Base-by-base conservation (phyloP, 2,329 filamentous ascomycete species). In the Purpureocillium lavendulum region DNA sequence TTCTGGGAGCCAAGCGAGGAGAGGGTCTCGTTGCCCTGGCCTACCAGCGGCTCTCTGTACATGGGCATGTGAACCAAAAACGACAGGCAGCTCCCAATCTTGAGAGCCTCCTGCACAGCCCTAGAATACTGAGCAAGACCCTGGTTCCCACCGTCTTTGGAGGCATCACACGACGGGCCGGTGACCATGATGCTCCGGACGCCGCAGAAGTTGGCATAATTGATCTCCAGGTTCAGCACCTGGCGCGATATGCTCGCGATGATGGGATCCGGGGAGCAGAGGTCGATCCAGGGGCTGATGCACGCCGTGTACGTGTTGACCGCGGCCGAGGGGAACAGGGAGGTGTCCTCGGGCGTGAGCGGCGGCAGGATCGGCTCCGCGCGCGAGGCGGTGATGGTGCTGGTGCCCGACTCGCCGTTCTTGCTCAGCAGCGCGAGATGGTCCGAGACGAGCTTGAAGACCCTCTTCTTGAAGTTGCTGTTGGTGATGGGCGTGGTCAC, bases 201-300 rank as follows among this genome's bases (percentile, higher is more conserved):
- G 29, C 94, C 94, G 55, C 88, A 96, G 64, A 97, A 98, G 46
- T 87, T 89, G 47, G 94, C 92, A 64, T 96, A 98, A 36, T 87
- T 85, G 35, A 97, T 75, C 59, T 98, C 92, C 30, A 95, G 73
- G 57, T 88, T 88, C 46, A 98, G 70, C 7, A 94, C 84, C 63
- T 96, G 90, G 33, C 86, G 80, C 29, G 90, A 96, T 42, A 97
- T 74, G 58, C 85, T 86, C 7, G 87, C 80, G 46, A 97, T 81
- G 45, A 90, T 62, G 7, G 88, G 85, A 58, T 96, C 84, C 2
- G 80, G 66, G 3, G 89, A 94, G 52, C 82, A 83, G 11, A 97
- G 67, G 56, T 97, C 89, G 49, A 95, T 90, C 90, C 90, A 97
- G 6, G 87, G 77, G 59, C 88, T 95, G n/a, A 80, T 79, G 42